These are phyloP conservation scores for Babesia bovis DNA, from an alignment of 169 alveolate species.

Conservation along the genomic window DNA sequence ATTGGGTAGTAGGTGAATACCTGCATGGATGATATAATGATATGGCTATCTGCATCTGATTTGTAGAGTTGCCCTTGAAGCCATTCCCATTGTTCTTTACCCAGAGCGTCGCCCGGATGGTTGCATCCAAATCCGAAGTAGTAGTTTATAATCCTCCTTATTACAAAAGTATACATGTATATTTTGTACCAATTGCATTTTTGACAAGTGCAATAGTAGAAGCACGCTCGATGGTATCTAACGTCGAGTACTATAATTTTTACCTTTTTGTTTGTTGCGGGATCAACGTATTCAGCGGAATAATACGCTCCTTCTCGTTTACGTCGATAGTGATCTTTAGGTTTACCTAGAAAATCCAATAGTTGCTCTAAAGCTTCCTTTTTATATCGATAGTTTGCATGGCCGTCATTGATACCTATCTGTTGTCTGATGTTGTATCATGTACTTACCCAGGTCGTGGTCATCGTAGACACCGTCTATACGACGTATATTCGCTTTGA, in stretches of 20 bases:
- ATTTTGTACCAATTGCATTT: slow-evolving; percentile 32
- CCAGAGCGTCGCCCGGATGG: slow-evolving; percentile 83
- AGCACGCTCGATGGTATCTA: slow-evolving; percentile 76
- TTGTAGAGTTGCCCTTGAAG: slow-evolving; percentile 83
- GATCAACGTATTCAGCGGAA: slow-evolving; percentile 72
- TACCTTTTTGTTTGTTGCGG: slow-evolving; percentile 70
- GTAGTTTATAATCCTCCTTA: slow-evolving; percentile 51
- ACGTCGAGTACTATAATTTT: slow-evolving; percentile 78
- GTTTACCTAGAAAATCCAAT: slow-evolving; percentile 76
- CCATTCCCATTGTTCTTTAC: slow-evolving; percentile 90
- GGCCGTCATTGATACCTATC: slow-evolving; percentile 76
- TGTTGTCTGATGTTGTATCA: too few species aligned
- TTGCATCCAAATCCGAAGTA: slow-evolving; percentile 68
- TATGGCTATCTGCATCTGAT: slow-evolving; percentile 81
- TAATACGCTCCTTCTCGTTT: slow-evolving; percentile 79
- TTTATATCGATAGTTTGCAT: slow-evolving; percentile 55
- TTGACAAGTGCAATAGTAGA: slow-evolving; percentile 69
- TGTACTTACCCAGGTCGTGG: slow-evolving; percentile 76
- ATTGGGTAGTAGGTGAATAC: slow-evolving; percentile 67
- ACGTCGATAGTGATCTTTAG: slow-evolving; percentile 76
- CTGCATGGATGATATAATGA: slow-evolving; percentile 86
- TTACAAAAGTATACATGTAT: slow-evolving; percentile 16
- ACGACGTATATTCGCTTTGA: slow-evolving; percentile 41
- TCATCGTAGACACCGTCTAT: slow-evolving; percentile 84
- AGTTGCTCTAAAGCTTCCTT: slow-evolving; percentile 60